These are phyloP conservation scores for Phyllosticta paracitricarpa DNA, from an alignment of 2,329 filamentous ascomycete species.

Conservation along the genomic window DNA sequence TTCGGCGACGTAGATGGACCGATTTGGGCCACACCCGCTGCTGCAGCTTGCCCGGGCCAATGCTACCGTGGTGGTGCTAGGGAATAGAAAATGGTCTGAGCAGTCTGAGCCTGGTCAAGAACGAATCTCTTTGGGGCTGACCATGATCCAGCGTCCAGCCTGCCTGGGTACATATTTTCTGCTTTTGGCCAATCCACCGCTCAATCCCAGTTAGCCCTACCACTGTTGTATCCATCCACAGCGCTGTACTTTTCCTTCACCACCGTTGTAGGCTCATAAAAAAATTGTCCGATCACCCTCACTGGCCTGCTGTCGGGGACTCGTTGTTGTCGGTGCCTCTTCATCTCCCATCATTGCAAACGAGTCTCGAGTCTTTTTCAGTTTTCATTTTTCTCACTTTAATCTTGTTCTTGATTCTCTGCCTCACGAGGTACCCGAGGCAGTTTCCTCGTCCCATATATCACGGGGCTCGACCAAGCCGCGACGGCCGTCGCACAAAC, in stretches of 20 bases:
- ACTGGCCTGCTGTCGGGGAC: too few species aligned
- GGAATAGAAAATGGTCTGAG: constrained; percentile 34
- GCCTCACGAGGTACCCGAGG: constrained; percentile 13
- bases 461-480: constrained; percentile 23
- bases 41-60: constrained; percentile 34
- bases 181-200: constrained; percentile 31
- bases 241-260: constrained; percentile 12
- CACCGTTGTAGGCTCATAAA: constrained; percentile 3
- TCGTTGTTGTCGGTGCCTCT: not conserved
- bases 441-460: constrained; percentile 19
- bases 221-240: constrained; percentile 21
- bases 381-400: not conserved
- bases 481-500: constrained; percentile 24
- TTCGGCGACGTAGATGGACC: constrained; percentile 32
- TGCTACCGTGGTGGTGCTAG: constrained; percentile 34
- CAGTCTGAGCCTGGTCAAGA: constrained; percentile 36
- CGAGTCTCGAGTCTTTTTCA: not conserved
- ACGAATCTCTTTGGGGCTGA: constrained; percentile 34
- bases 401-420: not conserved
- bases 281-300: constrained; percentile 9
- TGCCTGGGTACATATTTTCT: constrained; percentile 25
- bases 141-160: constrained; percentile 29
- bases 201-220: constrained; percentile 21
- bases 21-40: constrained; percentile 33
- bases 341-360: not conserved